Evolutionary conservation across 2,329 filamentous ascomycete species (phyloP), one percentile per base, ranked within the genome.

Genomic region (Penicillium sp.): DNA sequence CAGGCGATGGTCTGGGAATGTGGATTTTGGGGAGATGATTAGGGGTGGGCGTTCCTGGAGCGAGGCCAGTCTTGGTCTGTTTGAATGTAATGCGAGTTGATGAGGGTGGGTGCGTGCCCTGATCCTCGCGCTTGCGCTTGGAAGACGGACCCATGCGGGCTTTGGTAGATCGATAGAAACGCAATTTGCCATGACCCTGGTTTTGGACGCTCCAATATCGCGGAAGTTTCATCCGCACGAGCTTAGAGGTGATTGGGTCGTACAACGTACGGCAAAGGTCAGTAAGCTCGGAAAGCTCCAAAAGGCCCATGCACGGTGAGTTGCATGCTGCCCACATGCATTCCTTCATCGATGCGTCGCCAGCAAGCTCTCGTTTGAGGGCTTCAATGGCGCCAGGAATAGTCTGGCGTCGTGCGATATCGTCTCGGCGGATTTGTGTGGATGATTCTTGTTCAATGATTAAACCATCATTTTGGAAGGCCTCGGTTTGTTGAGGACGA

Each of bases 231-330:
- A 88, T 65, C 10, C 66, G 73, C n/a, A 86, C 75, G 21, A 76
- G 71, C 29, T 81, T 75, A 21, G 77, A 78, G 19, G 80, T 80
- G n/a, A 77, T 69, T 9, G 82, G 73, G 31, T 82, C 78, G 62
- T 83, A 87, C 17, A 88, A 70, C 57, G 85, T 71, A 38, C 76
- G 75, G 61, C 84, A 86, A 37, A 88, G 76, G 60, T 86, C 84
- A 19, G 83, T 74, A 33, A 88, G 77, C 40, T 84, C 80, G 7
- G 78, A 78, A 46, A 86, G 74, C 65, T 88, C 84, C 29, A 79
- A 73, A 3, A 83, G 63, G 2, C 81, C 78, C 43, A 85, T 75
- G 6, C 68, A 70, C 1, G 76, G 78, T 0, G 84, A 82, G 51
- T 76, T 79, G 64, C 84, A 78, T 3, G 84, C 85, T 54, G 81